Conservation (phyloP, 2,329 filamentous ascomycete species). For the Cryoendolithus antarcticus region DNA sequence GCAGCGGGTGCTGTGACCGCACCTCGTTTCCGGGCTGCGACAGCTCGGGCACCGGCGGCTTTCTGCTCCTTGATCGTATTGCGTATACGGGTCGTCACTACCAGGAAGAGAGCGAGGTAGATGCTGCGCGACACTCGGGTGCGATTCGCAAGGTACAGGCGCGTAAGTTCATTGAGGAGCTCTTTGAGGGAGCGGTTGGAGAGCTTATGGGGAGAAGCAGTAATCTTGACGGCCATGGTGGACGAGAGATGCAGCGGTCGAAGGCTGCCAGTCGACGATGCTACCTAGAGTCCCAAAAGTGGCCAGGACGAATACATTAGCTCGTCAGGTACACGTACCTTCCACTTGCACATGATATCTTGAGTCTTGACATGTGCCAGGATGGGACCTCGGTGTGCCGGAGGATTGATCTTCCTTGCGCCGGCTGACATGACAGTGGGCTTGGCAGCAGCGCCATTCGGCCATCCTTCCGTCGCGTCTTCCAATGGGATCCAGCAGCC, state of each 20-base stretch:
- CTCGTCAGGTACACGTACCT: too few species aligned
- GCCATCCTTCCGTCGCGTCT: too few species aligned
- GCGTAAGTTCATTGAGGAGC: constrained; percentile 40
- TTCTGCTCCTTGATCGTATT: constrained; percentile 90
- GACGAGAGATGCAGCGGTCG: neutral
- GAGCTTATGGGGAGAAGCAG: constrained; percentile 8
- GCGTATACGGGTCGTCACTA: constrained; percentile 75
- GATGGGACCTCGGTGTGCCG: too few species aligned
- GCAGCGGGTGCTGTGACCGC: constrained; percentile 29
- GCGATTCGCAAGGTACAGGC: constrained; percentile 66
- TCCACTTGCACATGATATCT: too few species aligned
- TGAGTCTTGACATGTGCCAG: too few species aligned
- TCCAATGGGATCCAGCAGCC: too few species aligned
- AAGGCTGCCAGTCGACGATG: too few species aligned
- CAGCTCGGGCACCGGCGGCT: constrained; percentile 59
- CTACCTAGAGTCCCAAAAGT: too few species aligned
- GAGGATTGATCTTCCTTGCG: too few species aligned
- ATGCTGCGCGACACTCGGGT: constrained; percentile 71
- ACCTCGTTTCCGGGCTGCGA: constrained; percentile 37
- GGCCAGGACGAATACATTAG: too few species aligned
- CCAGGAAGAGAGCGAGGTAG: constrained; percentile 69
- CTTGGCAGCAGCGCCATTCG: too few species aligned
- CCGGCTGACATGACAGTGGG: too few species aligned
- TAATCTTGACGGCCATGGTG: constrained; percentile 12
- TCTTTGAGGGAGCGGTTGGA: constrained; percentile 20